These are phyloP conservation scores for Fusarium guadeloupense DNA, from an alignment of 2,329 filamentous ascomycete species.

Conservation along the genomic window DNA sequence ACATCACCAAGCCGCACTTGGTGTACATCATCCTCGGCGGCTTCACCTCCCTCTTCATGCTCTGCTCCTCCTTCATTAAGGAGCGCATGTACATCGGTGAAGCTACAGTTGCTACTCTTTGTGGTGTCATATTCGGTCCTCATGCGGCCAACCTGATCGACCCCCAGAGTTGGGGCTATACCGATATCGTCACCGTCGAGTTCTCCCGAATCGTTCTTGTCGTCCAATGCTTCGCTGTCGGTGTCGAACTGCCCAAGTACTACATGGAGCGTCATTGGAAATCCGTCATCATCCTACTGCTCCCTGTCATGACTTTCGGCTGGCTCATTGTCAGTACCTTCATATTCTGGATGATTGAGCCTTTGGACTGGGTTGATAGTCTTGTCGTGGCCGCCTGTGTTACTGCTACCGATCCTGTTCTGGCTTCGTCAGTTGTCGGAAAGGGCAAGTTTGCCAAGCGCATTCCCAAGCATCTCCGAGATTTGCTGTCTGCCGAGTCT, in stretches of 20 bases:
- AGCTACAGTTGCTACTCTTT: slow-evolving; percentile 90
- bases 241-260: slow-evolving; percentile 87
- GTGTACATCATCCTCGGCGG: slow-evolving; percentile 98
- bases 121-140: slow-evolving; percentile 88
- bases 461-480: slow-evolving; percentile 95
- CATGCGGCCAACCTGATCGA: slow-evolving; percentile 84
- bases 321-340: slow-evolving; percentile 94
- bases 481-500: slow-evolving; percentile 93
- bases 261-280: slow-evolving; percentile 99
- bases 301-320: slow-evolving; percentile 97
- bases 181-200: slow-evolving; percentile 87
- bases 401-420: slow-evolving; percentile 94
- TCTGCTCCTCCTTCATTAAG: slow-evolving; percentile 97
- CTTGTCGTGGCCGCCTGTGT: slow-evolving; percentile 90
- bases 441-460: slow-evolving; percentile 99
- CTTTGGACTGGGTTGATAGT: slow-evolving; percentile 88
- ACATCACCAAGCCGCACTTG: slow-evolving; percentile 93
- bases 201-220: slow-evolving; percentile 90
- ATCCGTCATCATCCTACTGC: slow-evolving; percentile 85
- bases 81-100: slow-evolving; percentile 98
- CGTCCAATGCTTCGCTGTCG: slow-evolving; percentile 91
- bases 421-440: slow-evolving; percentile 96
- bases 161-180: slow-evolving; percentile 79
- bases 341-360: slow-evolving; percentile 87
- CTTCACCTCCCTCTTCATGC: slow-evolving; percentile 98